Percentiles rank a stretch among this genome's conserved stretches.
Conservation (phyloP, 768 basidiomycete genomes). For the Amyloporia xantha region DNA sequence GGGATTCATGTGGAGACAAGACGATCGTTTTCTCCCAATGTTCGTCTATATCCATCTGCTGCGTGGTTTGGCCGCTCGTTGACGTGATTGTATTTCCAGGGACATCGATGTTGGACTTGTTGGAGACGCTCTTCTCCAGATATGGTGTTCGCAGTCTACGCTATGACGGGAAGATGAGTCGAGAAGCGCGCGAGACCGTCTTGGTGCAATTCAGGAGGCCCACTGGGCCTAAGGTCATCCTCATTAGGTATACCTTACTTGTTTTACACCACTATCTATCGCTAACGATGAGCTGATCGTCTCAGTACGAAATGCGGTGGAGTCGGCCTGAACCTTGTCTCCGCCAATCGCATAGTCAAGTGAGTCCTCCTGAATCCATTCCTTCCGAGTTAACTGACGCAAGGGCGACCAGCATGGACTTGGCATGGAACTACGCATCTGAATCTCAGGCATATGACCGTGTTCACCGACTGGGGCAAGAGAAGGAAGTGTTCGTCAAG, state of each 20-base stretch:
- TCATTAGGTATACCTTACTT: conserved; percentile 45
- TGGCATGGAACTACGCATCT: conserved; percentile 69
- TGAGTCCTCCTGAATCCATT: conserved; percentile 23
- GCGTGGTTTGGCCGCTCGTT: not conserved
- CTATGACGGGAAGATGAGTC: conserved; percentile 67
- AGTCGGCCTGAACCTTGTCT: conserved; percentile 59
- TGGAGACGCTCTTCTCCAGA: conserved; percentile 53
- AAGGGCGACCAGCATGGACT: conserved; percentile 46
- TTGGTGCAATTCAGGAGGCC: conserved; percentile 47
- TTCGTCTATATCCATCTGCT: conserved; percentile 21
- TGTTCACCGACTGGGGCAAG: conserved; percentile 65
- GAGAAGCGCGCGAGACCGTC: conserved; percentile 41
- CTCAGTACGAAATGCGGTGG: conserved; percentile 59
- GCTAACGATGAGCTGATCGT: not conserved
- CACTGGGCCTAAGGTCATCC: conserved; percentile 55
- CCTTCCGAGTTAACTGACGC: not conserved
- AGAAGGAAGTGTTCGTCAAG: conserved; percentile 62
- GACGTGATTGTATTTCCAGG: conserved; percentile 31
- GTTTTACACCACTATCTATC: not conserved
- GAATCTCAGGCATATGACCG: conserved; percentile 61
- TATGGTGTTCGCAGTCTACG: conserved; percentile 52
- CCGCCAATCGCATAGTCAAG: conserved; percentile 68
- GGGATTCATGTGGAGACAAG: conserved; percentile 59
- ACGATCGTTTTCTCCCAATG: conserved; percentile 69
- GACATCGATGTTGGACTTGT: conserved; percentile 66